These are phyloP conservation scores for Myrica gale DNA, from an alignment of 306 rosid genomes.

Conservation along the genomic window DNA sequence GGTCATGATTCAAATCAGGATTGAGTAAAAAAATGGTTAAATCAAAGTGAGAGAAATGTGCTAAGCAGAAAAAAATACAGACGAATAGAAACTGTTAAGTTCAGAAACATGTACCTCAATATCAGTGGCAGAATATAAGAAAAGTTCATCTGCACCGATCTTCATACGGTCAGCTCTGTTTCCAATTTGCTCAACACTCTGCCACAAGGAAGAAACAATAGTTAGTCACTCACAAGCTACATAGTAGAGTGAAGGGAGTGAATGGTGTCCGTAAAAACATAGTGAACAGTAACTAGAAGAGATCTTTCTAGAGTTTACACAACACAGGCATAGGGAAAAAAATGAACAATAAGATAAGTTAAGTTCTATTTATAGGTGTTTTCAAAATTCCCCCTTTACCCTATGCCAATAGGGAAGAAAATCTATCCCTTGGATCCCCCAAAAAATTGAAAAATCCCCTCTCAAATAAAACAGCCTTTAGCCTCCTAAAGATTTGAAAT, in stretches of 20 bases:
- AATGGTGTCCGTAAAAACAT: background rate
- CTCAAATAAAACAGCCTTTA: too few species aligned
- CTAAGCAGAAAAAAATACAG: background rate
- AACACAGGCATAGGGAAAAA: background rate
- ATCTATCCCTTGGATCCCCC: too few species aligned
- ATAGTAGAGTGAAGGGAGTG: background rate
- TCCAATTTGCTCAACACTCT: conserved; percentile 93
- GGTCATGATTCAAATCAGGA: background rate
- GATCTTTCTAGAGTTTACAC: background rate
- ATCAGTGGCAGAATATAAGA: conserved; percentile 88
- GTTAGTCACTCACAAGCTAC: background rate
- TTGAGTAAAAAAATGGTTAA: background rate
- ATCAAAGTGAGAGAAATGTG: background rate
- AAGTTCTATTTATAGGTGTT: background rate
- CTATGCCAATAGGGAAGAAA: too few species aligned
- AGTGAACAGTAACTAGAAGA: background rate
- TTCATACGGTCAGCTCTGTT: conserved; percentile 82
- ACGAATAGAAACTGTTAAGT: background rate
- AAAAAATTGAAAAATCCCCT: too few species aligned
- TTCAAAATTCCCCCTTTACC: too few species aligned
- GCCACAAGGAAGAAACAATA: conserved; percentile 36
- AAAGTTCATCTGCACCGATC: conserved; percentile 59
- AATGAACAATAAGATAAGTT: background rate
- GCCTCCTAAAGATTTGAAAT: too few species aligned
- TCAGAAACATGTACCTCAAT: conserved; percentile 62